Evolutionary conservation across 345 rosid genomes (phyloP).

Genomic region (Cardamine occulta): DNA sequence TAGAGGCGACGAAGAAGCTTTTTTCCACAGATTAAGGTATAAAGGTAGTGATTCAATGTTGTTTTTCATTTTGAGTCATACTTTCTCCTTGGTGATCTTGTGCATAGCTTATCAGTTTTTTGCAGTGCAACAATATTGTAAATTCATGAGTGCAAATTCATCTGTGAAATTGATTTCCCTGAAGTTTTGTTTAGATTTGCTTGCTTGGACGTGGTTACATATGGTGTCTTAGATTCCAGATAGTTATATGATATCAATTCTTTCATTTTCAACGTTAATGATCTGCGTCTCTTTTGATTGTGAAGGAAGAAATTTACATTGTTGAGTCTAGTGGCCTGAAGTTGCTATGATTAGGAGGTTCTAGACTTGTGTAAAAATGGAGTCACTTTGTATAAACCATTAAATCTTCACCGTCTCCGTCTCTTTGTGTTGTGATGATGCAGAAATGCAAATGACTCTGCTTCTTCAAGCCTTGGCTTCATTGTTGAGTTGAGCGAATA

Average conservation of each 20-base stretch:
- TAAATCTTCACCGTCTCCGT: constrained; percentile 5
- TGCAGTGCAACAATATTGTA: not conserved
- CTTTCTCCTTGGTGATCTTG: constrained; percentile 2
- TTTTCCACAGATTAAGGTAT: constrained; percentile 30
- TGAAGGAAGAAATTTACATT: not conserved
- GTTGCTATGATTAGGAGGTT: not conserved
- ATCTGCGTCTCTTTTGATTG: constrained; percentile 4
- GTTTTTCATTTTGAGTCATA: not conserved
- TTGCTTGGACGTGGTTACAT: constrained; percentile 16
- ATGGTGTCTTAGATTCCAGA: constrained; percentile 12
- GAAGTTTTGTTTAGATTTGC: not conserved
- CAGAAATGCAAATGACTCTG: constrained; percentile 18
- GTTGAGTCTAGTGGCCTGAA: not conserved
- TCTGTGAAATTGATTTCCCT: not conserved
- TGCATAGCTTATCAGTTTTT: not conserved
- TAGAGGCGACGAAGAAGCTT: constrained; percentile 5
- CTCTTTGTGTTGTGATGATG: constrained; percentile 19
- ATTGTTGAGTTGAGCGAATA: constrained; percentile 17
- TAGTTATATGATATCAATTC: not conserved
- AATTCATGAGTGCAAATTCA: not conserved
- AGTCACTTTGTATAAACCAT: constrained; percentile 2
- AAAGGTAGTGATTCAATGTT: constrained; percentile 4
- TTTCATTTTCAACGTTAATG: not conserved
- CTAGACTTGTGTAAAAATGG: not conserved
- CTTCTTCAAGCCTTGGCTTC: constrained; percentile 23